phyloP scores from a whole-genome alignment of 2,329 filamentous ascomycete genomes.

The Sporothrix protearum region DNA sequence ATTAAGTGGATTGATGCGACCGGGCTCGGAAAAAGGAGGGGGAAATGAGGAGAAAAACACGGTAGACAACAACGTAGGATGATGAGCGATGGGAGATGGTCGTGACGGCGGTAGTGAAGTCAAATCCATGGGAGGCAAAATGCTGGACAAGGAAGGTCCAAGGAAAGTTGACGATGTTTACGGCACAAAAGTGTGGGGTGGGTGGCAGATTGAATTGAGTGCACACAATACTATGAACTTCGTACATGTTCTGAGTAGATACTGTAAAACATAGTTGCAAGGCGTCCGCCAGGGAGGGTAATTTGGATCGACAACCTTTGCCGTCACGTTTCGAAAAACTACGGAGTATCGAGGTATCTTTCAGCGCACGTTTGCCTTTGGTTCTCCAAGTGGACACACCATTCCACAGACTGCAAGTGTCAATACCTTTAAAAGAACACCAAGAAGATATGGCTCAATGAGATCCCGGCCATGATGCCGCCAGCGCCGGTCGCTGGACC shows the following conservation, averaged over 20 bases:
- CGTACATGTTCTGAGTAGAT: neutral
- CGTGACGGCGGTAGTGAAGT: neutral
- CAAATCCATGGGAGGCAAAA: constrained; percentile 4
- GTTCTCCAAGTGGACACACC: neutral
- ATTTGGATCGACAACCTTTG: constrained; percentile 9
- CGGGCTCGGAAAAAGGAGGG: neutral
- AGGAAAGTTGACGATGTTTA: neutral
- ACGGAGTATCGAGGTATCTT: neutral
- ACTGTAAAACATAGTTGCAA: too few relatives aligned
- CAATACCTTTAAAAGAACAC: neutral
- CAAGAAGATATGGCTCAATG: neutral
- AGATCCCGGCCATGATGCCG: neutral
- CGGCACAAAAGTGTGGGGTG: neutral
- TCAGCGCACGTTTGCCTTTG: neutral
- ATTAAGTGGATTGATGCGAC: neutral
- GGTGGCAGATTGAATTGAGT: too few relatives aligned
- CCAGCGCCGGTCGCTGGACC: neutral
- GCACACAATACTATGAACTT: neutral
- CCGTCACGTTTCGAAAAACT: neutral
- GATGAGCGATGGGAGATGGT: neutral
- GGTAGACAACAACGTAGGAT: neutral
- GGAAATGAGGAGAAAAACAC: neutral
- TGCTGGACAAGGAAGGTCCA: constrained; percentile 8
- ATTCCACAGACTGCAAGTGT: neutral
- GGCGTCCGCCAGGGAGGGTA: neutral